Evolutionary conservation across 352 stramenopile species (phyloP), one percentile per base, ranked within the genome.

Genomic region (Phytophthora vignae): DNA sequence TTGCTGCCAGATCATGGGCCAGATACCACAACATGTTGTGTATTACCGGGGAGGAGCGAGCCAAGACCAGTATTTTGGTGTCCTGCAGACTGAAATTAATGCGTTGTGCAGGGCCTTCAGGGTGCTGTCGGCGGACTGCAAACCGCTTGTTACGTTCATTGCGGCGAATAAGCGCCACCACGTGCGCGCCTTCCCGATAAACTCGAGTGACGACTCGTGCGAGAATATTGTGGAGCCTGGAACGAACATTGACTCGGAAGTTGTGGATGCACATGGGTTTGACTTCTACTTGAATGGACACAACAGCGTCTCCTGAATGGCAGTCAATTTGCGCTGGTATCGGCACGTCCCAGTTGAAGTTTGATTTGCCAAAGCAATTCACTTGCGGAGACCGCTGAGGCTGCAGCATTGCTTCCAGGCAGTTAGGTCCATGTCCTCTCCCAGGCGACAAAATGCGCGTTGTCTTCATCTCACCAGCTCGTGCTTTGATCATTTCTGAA

Each of bases 281-380:
- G 42, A 49, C 17, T 49, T 49, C 1, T 49, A 49, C 17, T 12
- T 49, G 7, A 22, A 12, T 19, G 42, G 42, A 21, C 17, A 49
- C 42, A 19, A 49, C 1, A 49, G n/a, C 5, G 2, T 2, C 5
- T 48, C n/a, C 42, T 49, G 42, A 2, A 49, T 8, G 46, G 10
- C 46, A 53, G 46, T 53, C 46, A 53, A 53, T 53, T 19, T n/a
- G 14, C 25, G 12, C 46, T 53, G 46, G 8, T 3, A 27, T 29
- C 19, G n/a, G 6, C 46, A 17, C 46, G 46, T 27, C 46, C 46
- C 46, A 53, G 14, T 53, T 53, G 46, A 53, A 53, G 46, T 53
- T 27, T 17, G n/a, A 2, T 7, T 27, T 14, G 17, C n/a, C n/a
- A 15, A 29, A n/a, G 42, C 42, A n/a, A 49, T 49, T 22, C 38